phyloP scores from a whole-genome alignment of 257 asterid species.

The Gentiana straminea region DNA sequence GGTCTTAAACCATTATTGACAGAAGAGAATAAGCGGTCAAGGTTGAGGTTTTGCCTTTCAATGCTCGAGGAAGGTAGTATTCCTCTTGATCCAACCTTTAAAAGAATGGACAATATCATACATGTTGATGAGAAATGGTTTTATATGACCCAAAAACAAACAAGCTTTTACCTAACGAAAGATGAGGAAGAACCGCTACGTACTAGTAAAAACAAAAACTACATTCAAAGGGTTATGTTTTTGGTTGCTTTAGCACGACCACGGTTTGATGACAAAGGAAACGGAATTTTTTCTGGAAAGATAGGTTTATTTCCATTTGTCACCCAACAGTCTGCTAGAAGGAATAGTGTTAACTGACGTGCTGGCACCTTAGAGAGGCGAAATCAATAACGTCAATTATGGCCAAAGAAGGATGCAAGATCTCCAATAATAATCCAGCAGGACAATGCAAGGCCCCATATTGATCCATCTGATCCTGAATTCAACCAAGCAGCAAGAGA shows the following conservation, averaged over 20 bases:
- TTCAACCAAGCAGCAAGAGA: neutral
- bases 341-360: neutral
- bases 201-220: neutral
- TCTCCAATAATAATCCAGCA: neutral
- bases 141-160: neutral
- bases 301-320: conserved; percentile 5
- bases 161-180: too few relatives aligned
- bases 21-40: neutral
- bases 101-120: too few relatives aligned
- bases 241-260: conserved; percentile 3
- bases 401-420: too few relatives aligned
- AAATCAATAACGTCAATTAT: neutral
- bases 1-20: too few relatives aligned
- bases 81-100: too few relatives aligned
- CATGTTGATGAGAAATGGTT: too few relatives aligned
- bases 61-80: neutral
- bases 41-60: neutral
- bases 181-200: too few relatives aligned
- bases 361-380: neutral
- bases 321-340: neutral
- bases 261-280: conserved; percentile 1
- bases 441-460: neutral
- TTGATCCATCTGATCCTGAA: neutral
- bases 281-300: conserved; percentile 1
- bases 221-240: neutral